Conservation (phyloP, 2,329 filamentous ascomycete species). For the Cadophora sp. region DNA sequence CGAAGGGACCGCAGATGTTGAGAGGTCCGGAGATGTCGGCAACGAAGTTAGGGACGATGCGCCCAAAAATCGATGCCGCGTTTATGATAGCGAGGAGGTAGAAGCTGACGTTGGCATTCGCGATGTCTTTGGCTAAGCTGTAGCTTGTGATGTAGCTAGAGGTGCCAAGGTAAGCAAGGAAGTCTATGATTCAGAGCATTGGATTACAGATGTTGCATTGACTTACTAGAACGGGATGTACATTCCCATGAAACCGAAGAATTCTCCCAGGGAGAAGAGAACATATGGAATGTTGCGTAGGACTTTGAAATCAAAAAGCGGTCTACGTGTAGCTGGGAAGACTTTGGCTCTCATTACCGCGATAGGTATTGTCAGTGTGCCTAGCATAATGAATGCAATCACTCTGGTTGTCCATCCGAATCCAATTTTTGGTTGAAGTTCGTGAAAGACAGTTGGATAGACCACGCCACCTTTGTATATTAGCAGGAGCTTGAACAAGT, state of each 20-base stretch:
- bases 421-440: constrained; percentile 48
- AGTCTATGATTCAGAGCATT: background rate
- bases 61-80: constrained; percentile 55
- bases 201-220: background rate
- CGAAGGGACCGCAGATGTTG: constrained; percentile 53
- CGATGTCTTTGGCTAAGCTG: constrained; percentile 33
- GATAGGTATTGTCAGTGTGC: constrained; percentile 46
- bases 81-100: constrained; percentile 33
- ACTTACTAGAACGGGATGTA: constrained; percentile 57
- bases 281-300: constrained; percentile 36
- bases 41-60: constrained; percentile 58
- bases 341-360: constrained; percentile 33
- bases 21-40: constrained; percentile 59
- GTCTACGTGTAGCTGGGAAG: constrained; percentile 26
- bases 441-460: constrained; percentile 51
- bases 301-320: constrained; percentile 30
- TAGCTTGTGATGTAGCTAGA: constrained; percentile 46
- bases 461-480: constrained; percentile 48
- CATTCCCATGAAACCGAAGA: constrained; percentile 50
- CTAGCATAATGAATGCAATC: constrained; percentile 52
- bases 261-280: constrained; percentile 27
- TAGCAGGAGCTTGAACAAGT: background rate
- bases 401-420: constrained; percentile 54
- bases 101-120: constrained; percentile 46
- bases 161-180: background rate